phyloP scores from a whole-genome alignment of 73 alveolate genomes.

The Paramecium biaurelia region DNA sequence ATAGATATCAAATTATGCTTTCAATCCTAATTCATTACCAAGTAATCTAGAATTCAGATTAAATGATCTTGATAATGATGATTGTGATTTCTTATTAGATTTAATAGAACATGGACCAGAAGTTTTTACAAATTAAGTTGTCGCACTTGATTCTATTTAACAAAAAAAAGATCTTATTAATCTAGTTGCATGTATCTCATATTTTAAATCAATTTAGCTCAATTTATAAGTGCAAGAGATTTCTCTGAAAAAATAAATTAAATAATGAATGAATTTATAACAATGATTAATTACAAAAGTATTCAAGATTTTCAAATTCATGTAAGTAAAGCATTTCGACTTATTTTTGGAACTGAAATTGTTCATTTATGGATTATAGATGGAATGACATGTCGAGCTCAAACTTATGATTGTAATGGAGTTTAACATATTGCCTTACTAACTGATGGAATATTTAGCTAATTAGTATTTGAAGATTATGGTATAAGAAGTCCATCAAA shows the following conservation, averaged over 20 bases:
- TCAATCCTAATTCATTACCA: conserved; percentile 32
- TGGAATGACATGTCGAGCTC: conserved; percentile 54
- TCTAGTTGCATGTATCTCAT: background rate
- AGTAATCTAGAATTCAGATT: conserved; percentile 27
- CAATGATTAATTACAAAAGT: conserved; percentile 11
- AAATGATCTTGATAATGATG: background rate
- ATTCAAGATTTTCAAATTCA: conserved; percentile 1
- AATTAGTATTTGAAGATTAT: background rate
- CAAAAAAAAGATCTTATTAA: conserved; percentile 28
- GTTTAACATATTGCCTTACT: conserved; percentile 5
- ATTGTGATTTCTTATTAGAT: conserved; percentile 7
- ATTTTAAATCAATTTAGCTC: background rate
- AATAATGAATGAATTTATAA: conserved; percentile 37
- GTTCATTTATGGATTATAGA: conserved; percentile 30
- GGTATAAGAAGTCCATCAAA: conserved; percentile 21
- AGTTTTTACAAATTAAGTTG: background rate
- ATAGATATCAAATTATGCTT: background rate
- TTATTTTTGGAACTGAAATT: conserved; percentile 3
- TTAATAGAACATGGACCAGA: conserved; percentile 44
- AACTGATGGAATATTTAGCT: conserved; percentile 19
- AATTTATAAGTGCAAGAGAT: conserved; percentile 24
- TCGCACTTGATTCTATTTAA: background rate
- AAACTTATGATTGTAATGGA: conserved; percentile 36
- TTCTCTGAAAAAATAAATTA: conserved; percentile 25
- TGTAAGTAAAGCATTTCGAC: conserved; percentile 38